phyloP scores from a whole-genome alignment of 352 stramenopile genomes.

The Phytopythium mirpurense region DNA sequence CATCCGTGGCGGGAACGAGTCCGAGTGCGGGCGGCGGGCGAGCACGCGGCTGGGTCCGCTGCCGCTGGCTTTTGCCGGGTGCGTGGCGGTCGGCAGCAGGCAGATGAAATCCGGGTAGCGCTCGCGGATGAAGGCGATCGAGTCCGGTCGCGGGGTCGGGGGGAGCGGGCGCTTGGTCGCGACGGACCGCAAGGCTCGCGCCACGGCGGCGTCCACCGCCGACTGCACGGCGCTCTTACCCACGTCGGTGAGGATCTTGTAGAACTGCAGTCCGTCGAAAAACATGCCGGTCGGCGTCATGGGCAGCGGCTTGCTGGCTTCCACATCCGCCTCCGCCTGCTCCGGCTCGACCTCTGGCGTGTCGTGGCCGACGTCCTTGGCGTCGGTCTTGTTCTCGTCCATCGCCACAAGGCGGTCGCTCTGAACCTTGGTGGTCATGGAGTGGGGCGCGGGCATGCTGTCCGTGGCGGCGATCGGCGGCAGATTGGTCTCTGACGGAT shows the following conservation, averaged over 20 bases:
- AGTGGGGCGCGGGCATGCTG: conserved; percentile 16
- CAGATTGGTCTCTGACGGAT: conserved; percentile 20
- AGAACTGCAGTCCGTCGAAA: conserved; percentile 67
- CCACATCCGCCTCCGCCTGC: background rate
- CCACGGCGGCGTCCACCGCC: conserved; percentile 32
- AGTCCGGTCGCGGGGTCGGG: conserved; percentile 24
- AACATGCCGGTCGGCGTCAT: conserved; percentile 20
- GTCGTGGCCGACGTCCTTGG: background rate
- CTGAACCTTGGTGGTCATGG: conserved; percentile 1
- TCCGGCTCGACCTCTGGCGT: conserved; percentile 4
- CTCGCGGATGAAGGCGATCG: conserved; percentile 50
- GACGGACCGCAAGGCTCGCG: conserved; percentile 20
- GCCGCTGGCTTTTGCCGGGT: conserved; percentile 8
- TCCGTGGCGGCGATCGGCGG: conserved; percentile 6
- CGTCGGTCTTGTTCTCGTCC: conserved; percentile 4
- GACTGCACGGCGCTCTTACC: conserved; percentile 25
- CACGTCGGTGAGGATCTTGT: conserved; percentile 43
- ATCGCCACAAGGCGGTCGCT: background rate
- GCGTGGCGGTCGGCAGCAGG: conserved; percentile 15
- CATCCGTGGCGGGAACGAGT: conserved; percentile 8
- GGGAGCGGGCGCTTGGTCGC: conserved; percentile 11
- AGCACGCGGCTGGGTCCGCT: conserved; percentile 2
- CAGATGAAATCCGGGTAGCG: conserved; percentile 68
- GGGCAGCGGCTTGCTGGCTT: background rate
- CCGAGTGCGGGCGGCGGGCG: background rate